These are phyloP conservation scores for Agrocybe pediades DNA, from an alignment of 768 basidiomycete species.

Conservation along the genomic window DNA sequence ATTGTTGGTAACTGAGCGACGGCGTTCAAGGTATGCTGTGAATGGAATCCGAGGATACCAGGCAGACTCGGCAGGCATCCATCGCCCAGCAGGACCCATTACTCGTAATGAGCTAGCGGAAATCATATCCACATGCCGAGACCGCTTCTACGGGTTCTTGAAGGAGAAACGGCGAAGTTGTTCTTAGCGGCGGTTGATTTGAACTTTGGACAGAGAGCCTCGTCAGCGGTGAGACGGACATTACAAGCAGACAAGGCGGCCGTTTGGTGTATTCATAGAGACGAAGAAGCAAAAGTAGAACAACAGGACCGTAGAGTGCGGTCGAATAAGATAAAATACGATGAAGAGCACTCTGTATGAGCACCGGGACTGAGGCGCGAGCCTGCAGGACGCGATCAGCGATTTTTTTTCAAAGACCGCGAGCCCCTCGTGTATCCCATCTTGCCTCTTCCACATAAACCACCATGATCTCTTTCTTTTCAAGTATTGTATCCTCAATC, in stretches of 20 bases:
- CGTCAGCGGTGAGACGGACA: slow-evolving; percentile 16
- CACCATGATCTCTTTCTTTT: background rate
- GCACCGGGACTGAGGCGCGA: slow-evolving; percentile 11
- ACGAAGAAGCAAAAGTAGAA: background rate
- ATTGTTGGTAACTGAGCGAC: slow-evolving; percentile 9
- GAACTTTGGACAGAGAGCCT: background rate
- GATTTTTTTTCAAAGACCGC: slow-evolving; percentile 15
- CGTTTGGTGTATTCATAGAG: slow-evolving; percentile 5
- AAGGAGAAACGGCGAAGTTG: slow-evolving; percentile 13
- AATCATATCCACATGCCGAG: slow-evolving; percentile 14
- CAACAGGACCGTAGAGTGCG: slow-evolving; percentile 1
- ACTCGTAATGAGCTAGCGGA: slow-evolving; percentile 10
- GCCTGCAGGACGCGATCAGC: slow-evolving; percentile 3
- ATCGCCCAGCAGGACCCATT: slow-evolving; percentile 3
- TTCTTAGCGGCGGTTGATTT: slow-evolving; percentile 8
- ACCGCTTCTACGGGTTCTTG: slow-evolving; percentile 15
- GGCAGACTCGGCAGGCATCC: background rate
- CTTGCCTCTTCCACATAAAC: slow-evolving; percentile 13
- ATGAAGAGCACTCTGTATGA: background rate
- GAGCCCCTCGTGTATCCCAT: slow-evolving; percentile 12
- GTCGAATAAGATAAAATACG: background rate
- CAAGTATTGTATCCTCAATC: background rate
- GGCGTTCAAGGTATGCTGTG: slow-evolving; percentile 1
- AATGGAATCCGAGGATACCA: slow-evolving; percentile 14
- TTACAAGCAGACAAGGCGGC: slow-evolving; percentile 8